phyloP scores from a whole-genome alignment of 495 filamentous ascomycete genomes.

The Hypomontagnella monticulosa region DNA sequence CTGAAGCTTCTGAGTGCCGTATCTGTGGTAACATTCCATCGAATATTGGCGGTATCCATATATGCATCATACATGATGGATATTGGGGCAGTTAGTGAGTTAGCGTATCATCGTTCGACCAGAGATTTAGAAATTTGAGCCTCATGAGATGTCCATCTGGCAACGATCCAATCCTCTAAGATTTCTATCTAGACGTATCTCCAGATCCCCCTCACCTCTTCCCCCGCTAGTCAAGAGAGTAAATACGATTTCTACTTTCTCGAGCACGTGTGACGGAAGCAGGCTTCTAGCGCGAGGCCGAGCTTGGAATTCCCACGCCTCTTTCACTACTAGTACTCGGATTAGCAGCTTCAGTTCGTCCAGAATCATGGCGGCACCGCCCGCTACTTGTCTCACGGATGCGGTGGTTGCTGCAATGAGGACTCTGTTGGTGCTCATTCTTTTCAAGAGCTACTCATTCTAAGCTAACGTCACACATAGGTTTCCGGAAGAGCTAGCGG shows the following conservation, averaged over 20 bases:
- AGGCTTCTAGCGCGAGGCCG: not conserved
- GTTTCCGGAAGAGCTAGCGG: constrained; percentile 88
- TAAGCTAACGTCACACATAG: constrained; percentile 53
- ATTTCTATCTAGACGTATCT: constrained; percentile 2
- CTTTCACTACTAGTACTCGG: not conserved
- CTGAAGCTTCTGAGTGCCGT: no score
- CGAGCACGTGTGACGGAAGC: not conserved
- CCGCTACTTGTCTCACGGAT: constrained; percentile 66
- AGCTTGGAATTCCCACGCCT: not conserved
- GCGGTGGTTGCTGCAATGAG: constrained; percentile 83
- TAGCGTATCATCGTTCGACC: constrained; percentile 6
- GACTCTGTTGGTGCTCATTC: constrained; percentile 70
- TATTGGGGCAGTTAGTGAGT: not conserved
- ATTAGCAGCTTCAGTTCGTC: constrained; percentile 19
- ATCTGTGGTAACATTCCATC: no score
- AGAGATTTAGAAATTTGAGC: constrained; percentile 3
- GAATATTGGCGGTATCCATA: no score
- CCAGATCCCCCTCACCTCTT: not conserved
- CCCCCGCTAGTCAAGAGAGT: not conserved
- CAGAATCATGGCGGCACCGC: constrained; percentile 44
- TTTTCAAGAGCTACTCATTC: constrained; percentile 12
- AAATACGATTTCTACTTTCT: not conserved
- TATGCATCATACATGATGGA: not conserved
- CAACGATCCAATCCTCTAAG: constrained; percentile 9
- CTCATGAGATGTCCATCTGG: constrained; percentile 19